These are phyloP conservation scores for Aureobasidium subglaciale DNA, from an alignment of 2,329 filamentous ascomycete species.

Conservation along the genomic window DNA sequence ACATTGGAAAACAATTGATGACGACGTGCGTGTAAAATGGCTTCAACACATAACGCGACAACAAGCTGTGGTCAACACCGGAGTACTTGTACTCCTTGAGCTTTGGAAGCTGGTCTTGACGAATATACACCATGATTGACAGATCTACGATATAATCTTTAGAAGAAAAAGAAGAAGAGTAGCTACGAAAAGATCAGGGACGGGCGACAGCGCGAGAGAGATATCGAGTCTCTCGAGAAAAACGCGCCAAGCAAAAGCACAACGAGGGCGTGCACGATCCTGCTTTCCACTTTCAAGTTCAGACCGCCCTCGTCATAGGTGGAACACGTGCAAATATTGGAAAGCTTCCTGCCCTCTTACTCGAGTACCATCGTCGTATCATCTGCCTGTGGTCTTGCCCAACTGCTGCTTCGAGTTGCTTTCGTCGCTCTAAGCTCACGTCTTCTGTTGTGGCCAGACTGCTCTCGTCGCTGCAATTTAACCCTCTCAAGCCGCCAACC, in stretches of 20 bases:
- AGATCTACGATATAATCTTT: not conserved
- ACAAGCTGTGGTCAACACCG: constrained; percentile 78
- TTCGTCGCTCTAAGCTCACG: no score
- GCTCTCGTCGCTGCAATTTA: no score
- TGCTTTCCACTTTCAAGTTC: not conserved
- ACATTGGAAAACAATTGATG: constrained; percentile 90
- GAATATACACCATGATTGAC: constrained; percentile 80
- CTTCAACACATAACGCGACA: constrained; percentile 90
- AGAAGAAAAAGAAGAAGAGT: not conserved
- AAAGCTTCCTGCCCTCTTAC: not conserved
- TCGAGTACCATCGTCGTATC: no score
- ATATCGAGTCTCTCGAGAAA: not conserved
- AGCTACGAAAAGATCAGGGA: not conserved
- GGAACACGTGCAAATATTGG: not conserved
- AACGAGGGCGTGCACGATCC: constrained; percentile 6
- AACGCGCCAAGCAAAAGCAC: constrained; percentile 1
- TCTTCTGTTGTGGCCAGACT: no score
- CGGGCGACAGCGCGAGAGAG: not conserved
- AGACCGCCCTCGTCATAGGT: not conserved
- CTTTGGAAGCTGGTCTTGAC: constrained; percentile 79
- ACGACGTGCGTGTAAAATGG: constrained; percentile 95
- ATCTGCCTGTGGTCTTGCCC: no score
- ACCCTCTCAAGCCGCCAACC: no score
- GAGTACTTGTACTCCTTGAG: constrained; percentile 91
- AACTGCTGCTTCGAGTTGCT: no score